Evolutionary conservation across 257 asterid species (phyloP).

Genomic region (Paraleonurus japonicus): DNA sequence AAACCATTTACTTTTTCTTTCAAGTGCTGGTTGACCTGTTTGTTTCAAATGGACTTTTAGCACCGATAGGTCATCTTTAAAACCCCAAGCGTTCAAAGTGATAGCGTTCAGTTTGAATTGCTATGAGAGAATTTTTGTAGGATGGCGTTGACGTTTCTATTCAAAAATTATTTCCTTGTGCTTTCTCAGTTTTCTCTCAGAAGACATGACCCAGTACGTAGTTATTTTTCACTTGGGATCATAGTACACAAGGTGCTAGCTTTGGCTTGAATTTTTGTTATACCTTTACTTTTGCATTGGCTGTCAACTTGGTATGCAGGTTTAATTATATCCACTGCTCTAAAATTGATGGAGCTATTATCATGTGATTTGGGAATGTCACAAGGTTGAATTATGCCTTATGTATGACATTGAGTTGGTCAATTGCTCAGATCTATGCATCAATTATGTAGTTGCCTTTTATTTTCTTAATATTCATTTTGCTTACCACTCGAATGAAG

Average conservation of each 20-base stretch:
- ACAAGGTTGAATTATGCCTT: not conserved
- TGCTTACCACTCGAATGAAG: not conserved
- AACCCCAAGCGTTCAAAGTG: not conserved
- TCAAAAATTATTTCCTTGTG: not conserved
- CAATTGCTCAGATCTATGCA: not conserved
- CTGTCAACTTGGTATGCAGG: not conserved
- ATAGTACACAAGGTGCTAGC: not conserved
- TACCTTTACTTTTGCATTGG: not conserved
- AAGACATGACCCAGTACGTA: not conserved
- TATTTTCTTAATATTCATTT: not conserved
- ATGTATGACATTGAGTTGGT: constrained; percentile 11
- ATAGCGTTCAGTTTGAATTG: not conserved
- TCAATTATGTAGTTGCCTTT: not conserved
- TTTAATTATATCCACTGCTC: not conserved
- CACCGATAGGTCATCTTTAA: not conserved
- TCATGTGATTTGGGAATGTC: not conserved
- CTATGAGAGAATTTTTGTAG: not conserved
- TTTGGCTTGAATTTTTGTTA: not conserved
- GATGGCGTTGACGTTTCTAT: not conserved
- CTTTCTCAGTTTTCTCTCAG: not conserved
- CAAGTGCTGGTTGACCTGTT: constrained; percentile 5
- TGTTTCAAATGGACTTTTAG: constrained; percentile 1
- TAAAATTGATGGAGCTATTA: not conserved
- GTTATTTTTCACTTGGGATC: not conserved
- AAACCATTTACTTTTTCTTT: not conserved